phyloP scores from a whole-genome alignment of 2,329 filamentous ascomycete species.

The Myrmaecium sp. region DNA sequence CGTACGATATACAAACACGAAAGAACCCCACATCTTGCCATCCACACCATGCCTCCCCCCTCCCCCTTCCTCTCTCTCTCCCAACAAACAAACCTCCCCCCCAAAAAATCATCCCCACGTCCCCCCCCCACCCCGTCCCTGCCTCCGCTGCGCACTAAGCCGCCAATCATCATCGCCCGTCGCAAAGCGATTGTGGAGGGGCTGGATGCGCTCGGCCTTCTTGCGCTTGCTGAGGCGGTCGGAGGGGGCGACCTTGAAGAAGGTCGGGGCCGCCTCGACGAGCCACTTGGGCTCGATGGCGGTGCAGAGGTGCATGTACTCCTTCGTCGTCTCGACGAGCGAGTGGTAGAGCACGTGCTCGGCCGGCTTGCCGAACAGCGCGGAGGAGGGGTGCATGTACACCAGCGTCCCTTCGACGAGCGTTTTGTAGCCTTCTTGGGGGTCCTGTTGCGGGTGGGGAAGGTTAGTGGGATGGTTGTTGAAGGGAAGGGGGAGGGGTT shows the following conservation, averaged over 20 bases:
- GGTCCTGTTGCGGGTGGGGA: too few relatives aligned
- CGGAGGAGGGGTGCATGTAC: conserved; percentile 81
- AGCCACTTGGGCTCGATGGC: conserved; percentile 88
- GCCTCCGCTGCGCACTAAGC: conserved; percentile 69
- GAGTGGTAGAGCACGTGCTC: conserved; percentile 94
- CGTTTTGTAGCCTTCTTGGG: conserved; percentile 94
- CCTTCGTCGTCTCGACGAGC: conserved; percentile 82
- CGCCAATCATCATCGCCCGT: conserved; percentile 95
- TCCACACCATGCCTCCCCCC: too few relatives aligned
- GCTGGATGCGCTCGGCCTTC: conserved; percentile 87
- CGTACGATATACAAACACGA: too few relatives aligned
- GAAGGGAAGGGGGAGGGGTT: too few relatives aligned
- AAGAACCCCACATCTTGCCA: too few relatives aligned
- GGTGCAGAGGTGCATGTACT: conserved; percentile 95
- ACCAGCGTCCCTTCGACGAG: conserved; percentile 89
- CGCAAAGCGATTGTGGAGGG: conserved; percentile 81
- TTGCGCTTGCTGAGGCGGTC: conserved; percentile 79
- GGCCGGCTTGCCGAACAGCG: conserved; percentile 85
- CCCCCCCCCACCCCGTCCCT: conserved; percentile 73
- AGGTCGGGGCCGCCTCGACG: conserved; percentile 92
- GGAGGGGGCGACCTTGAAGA: conserved; percentile 91
- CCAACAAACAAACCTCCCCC: too few relatives aligned
- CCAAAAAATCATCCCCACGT: conserved; percentile 70
- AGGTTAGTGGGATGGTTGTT: too few relatives aligned
- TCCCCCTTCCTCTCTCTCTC: too few relatives aligned